A percentile compares a stretch with the other conserved stretches of the same genome.
Evolutionary conservation across 441 rosid genomes (phyloP).

Genomic region (Euphorbia schlechtendalii): DNA sequence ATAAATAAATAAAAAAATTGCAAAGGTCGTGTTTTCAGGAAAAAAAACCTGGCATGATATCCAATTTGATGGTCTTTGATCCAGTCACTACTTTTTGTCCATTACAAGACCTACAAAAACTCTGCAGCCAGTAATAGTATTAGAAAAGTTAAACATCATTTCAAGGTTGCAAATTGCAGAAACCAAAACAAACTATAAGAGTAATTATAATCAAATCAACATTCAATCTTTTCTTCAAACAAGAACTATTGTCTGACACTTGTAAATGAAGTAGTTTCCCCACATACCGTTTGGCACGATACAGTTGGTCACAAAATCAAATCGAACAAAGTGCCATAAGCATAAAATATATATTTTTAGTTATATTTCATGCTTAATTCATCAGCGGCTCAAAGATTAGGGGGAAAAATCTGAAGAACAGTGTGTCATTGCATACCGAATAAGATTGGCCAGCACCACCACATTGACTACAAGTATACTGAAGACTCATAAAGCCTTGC

Average conservation of each 20-base stretch:
- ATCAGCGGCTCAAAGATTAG: no score
- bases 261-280: not conserved
- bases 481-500: constrained; percentile 60
- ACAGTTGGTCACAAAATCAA: not conserved
- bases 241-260: not conserved
- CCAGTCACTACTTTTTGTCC: constrained; percentile 76
- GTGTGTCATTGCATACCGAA: constrained; percentile 44
- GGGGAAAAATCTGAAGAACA: no score
- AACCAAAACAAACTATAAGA: not conserved
- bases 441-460: constrained; percentile 76
- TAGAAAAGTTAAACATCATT: not conserved
- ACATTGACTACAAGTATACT: constrained; percentile 64
- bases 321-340: no score
- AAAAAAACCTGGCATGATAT: constrained; percentile 65
- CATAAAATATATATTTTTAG: no score
- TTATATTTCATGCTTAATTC: no score
- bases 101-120: constrained; percentile 89
- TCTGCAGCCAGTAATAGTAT: no score
- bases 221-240: not conserved
- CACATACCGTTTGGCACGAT: not conserved
- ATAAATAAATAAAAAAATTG: not conserved
- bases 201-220: not conserved
- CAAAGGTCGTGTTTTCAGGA: constrained; percentile 1
- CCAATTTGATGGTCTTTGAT: constrained; percentile 72
- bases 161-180: not conserved